Evolutionary conservation across 176 grass and related monocot species (phyloP), one percentile per base, ranked within the genome.

Genomic region (Musa troglodytarum): DNA sequence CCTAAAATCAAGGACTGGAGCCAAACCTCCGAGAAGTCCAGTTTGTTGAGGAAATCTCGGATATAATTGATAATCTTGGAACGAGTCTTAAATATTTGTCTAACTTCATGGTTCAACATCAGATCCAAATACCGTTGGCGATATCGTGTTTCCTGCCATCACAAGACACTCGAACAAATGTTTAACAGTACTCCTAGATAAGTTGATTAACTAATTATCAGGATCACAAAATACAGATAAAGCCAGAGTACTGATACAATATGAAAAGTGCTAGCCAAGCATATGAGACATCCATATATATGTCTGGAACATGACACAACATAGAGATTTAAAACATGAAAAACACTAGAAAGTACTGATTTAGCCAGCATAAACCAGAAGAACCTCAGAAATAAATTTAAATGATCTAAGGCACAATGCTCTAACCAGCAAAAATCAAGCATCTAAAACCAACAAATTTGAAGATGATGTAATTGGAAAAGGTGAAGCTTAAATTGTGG

Each of bases 81-180:
- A 13, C 95, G 80, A 19, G 90, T 94, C 88, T 91, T 94, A 76
- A 98, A 98, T 69, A 98, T 98, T 83, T 93, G 86, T 77, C 90
- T 87, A 22, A 98, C 95, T 74, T 98, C 95, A 87, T 94, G 83
- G 65, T 98, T 98, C 63, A 94, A 80, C 95, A 93, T 98, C 69
- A 98, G 86, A 85, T 98, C 95, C 76, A 98, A 79, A 81, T 96
- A 96, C 57, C 93, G 80, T 68, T 96, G 89, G 52, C 90, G 90
- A 76, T 96, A 96, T 29, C 93, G 77, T 17, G 93, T 92, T 90
- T 96, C 93, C 93, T 96, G 51, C 66, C 26, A 83, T 28, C 26
- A 28, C 26, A 28, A 26, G 25, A 28, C 26, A 28, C 2, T 28
- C 26, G 2, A 28, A 28, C 26, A 28, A 28, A 28, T 2, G 26